A percentile compares a stretch with the other conserved stretches of the same genome.
Conservation (phyloP, 208 protist genomes). For the Naegleria fowleri region DNA sequence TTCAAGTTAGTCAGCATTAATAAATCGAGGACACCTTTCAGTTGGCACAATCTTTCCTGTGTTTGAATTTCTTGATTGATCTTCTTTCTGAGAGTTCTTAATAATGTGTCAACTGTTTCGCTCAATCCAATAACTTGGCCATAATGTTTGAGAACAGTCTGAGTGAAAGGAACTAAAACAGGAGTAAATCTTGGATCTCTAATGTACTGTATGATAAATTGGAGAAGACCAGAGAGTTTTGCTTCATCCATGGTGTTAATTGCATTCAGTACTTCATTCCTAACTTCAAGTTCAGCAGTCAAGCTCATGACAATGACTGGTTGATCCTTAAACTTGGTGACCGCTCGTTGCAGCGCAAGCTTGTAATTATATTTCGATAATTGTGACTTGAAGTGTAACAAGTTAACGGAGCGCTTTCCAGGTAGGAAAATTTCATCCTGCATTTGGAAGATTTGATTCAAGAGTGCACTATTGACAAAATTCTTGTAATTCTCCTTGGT, state of each 20-base stretch:
- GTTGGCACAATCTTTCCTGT: neutral
- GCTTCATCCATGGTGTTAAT: neutral
- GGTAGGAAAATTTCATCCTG: constrained; percentile 1
- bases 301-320: neutral
- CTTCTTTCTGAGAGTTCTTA: neutral
- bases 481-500: constrained; percentile 1
- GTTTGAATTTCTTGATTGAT: neutral
- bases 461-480: neutral
- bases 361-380: neutral
- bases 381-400: neutral
- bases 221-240: neutral
- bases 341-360: neutral
- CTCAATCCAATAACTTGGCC: neutral
- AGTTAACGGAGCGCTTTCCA: neutral
- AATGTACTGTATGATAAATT: neutral
- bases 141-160: neutral
- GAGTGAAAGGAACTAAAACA: neutral
- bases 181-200: neutral
- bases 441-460: neutral
- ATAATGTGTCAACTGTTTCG: neutral
- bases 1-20: neutral
- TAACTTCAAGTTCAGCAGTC: neutral
- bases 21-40: neutral
- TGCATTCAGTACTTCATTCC: neutral
- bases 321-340: neutral